Evolutionary conservation across 2,329 filamentous ascomycete species (phyloP), one percentile per base, ranked within the genome.

Genomic region (Plectosphaerella plurivora): DNA sequence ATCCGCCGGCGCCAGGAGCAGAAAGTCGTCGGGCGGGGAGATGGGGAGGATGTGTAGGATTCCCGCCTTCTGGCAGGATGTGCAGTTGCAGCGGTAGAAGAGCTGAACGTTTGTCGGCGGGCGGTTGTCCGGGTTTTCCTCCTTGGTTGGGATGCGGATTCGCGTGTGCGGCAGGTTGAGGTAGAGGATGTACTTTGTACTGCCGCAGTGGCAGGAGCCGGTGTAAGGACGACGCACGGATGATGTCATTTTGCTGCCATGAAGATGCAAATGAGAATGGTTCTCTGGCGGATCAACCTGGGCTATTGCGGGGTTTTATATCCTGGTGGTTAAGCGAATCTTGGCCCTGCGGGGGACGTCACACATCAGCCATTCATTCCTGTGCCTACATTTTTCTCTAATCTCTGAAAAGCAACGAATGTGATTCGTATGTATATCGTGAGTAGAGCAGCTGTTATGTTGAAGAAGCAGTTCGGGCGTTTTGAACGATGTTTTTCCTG

Each of bases 191-290:
- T 77, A 79, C 52, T 66, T 64, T 15, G 68, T 69, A 20, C 60
- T 52, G 46, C 73, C 73, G 60, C 75, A 78, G 57, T 77, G 75
- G 59, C 75, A 78, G 15, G 73, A 77, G 37, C 75, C 75, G 4
- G 57, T 65, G 51, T 60, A 66, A 4, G 63, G 56, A 10, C 57
- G 57, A 18, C 62, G 61, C 2, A 51, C 53, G 24, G 60, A 48
- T 36, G 47, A 22, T 49, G 47, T 16, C 10, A 41, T 41, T 33
- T 33, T 33, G 8, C 28, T 33, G 8, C 8, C 28, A 5, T 33
- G 28, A 12, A 33, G 28, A 10, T 33, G 28, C 28, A 33, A 33
- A 12, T 9, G 8, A 12, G 28, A 33, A 9, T 33, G 3, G 11
- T 33, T 33, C 8, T 12, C 7, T 8, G 28, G 28, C 11, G 28